Evolutionary conservation across 345 rosid genomes (phyloP), one percentile per base, ranked within the genome.

Genomic region (Durio zibethinus): DNA sequence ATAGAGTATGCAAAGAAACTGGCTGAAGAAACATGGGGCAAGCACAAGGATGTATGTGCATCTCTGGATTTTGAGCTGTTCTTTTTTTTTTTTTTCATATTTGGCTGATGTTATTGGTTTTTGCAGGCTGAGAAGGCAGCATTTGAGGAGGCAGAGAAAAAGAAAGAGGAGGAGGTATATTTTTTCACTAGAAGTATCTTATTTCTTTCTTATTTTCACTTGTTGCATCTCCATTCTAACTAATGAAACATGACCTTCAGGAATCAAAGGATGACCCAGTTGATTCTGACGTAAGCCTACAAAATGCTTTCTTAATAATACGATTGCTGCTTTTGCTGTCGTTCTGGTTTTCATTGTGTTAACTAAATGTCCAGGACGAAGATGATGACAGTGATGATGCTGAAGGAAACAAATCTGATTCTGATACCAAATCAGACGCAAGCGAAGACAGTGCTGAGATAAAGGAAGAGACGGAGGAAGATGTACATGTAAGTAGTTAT

Each of bases 11-110:
- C 99, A 48, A 90, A 92, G 89, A 81, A 89, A 76, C 66, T 96
- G 63, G 94, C 94, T 1, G 98, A 93, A 78, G 98, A 96, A 83
- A 93, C 98, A 47, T 96, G 99, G 99, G 98, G 88, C 79, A 93
- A 93, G 87, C 86, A 77, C 31, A 96, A 96, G 88, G 99, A 93
- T 85, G 98, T 96, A 91, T 33, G 94, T 57, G n/a, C 53, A 2
- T 38, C 64, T 42, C 27, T 40, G 11, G 27, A 14, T 69, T 72
- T 29, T 5, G 4, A 36, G 6, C n/a, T 50, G 0, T 50, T 65
- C 9, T 8, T 3, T 16, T 53, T 57, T 69, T 18, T 29, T 16
- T 23, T 25, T 45, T n/a, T 70, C 48, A 43, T 76, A 60, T 62
- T 15, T 80, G 78, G 78, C 72, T 80, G 61, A 65, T 64, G 54